Conservation (phyloP, 2,329 filamentous ascomycete species). For the Aspergillus sp. region DNA sequence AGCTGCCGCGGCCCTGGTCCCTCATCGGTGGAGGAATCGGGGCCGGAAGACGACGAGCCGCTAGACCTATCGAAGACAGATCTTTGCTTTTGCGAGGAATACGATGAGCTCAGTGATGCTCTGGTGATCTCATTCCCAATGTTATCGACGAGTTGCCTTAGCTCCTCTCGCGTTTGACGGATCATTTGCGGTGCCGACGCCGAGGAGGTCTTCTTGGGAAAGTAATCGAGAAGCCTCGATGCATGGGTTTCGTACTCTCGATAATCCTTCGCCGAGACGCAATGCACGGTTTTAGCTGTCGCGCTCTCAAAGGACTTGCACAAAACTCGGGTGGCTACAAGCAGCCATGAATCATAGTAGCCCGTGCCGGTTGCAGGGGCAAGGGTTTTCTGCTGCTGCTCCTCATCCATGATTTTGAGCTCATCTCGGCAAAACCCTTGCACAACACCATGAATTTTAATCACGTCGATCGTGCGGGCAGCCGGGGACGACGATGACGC, state of each 20-base stretch:
- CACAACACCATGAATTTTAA: constrained; percentile 41
- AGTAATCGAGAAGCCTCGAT: constrained; percentile 30
- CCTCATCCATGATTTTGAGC: constrained; percentile 29
- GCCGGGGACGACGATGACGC: constrained; percentile 20
- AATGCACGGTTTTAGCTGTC: constrained; percentile 30
- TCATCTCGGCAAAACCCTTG: constrained; percentile 41
- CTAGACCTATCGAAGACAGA: constrained; percentile 41
- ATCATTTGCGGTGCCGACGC: constrained; percentile 20
- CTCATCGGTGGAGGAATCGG: constrained; percentile 32
- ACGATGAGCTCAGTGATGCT: constrained; percentile 34
- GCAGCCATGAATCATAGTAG: constrained; percentile 36
- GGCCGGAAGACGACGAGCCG: constrained; percentile 36
- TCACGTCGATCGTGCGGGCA: constrained; percentile 30
- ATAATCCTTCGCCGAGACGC: constrained; percentile 37
- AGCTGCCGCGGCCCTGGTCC: constrained; percentile 23
- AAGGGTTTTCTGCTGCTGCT: constrained; percentile 10
- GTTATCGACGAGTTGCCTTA: constrained; percentile 25
- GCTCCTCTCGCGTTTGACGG: constrained; percentile 24
- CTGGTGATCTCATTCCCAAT: constrained; percentile 35
- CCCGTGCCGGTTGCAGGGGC: constrained; percentile 12
- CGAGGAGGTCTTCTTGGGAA: constrained; percentile 26
- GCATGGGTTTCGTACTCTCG: constrained; percentile 41
- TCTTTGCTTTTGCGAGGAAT: constrained; percentile 29
- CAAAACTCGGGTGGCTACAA: constrained; percentile 33
- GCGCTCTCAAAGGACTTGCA: constrained; percentile 35